These are phyloP conservation scores for Trichoderma harzianum DNA, from an alignment of 2,329 filamentous ascomycete species.

Conservation along the genomic window DNA sequence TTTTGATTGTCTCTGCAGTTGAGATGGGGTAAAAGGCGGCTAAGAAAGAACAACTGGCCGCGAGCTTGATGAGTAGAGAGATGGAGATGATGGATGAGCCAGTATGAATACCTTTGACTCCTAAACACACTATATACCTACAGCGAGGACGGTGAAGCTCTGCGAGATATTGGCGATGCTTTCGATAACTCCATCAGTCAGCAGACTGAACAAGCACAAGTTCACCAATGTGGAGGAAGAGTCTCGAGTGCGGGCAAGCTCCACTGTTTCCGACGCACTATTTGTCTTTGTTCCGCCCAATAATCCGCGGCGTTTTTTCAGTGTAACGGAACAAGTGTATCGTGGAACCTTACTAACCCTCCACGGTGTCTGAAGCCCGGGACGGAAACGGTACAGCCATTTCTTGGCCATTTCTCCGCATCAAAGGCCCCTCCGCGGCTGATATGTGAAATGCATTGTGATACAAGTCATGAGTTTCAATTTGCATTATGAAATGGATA, in stretches of 20 bases:
- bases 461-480: not conserved
- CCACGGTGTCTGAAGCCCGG: not conserved
- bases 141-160: not conserved
- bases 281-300: not conserved
- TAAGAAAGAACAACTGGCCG: not conserved
- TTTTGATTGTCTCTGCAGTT: not conserved
- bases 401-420: not conserved
- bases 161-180: not conserved
- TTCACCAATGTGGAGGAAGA: not conserved
- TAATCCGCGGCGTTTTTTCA: not conserved
- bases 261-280: constrained; percentile 15
- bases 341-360: not conserved
- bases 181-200: not conserved
- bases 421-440: not conserved
- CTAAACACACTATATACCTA: constrained; percentile 8
- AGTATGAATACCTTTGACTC: not conserved
- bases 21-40: not conserved
- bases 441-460: not conserved
- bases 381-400: constrained; percentile 4
- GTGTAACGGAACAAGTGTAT: not conserved
- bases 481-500: not conserved
- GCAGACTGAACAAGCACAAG: not conserved
- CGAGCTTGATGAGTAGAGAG: not conserved
- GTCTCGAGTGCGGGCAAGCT: constrained; percentile 5
- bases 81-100: not conserved